Base-by-base conservation (phyloP, 306 rosid genomes). In the Macrotyloma uniflorum region DNA sequence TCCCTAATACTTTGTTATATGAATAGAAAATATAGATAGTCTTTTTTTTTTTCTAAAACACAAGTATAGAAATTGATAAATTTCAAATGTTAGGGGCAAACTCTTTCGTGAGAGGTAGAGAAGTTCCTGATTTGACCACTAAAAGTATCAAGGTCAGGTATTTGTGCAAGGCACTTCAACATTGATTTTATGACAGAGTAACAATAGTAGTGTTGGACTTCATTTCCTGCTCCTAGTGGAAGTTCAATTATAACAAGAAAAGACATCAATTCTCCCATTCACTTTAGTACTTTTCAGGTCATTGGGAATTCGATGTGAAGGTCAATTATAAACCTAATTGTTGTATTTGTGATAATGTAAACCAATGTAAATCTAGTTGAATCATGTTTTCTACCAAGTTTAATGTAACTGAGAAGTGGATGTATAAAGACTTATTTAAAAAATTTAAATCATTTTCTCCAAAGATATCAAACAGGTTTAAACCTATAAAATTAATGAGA, bases 381-480 rank as follows among this genome's bases (percentile, higher is more conserved):
- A 42, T 42, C 2, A 11, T 42, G 3, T 42, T 42, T 42, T 42
- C 47, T 42, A 0, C 47, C 2, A 11, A 10, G 47, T 10, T 10
- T 15, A 46, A 46, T 43, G 49, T 13, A 43, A 43, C n/a, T 13
- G 49, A 11, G 49, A 43, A 43, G 49, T 43, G 49, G 4, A 12
- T 40, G 1, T 8, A 43, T 15, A 18, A 24, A 71, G 12, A 33
- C 32, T 22, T 38, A 19, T 32, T 14, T 5, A 33, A 23, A 57
- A 35, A 22, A 38, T 65, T 38, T 55, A 13, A 28, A 50, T 71
- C 42, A 42, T 12, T 67, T 12, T 28, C 40, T 63, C 72, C 68
- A 66, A 45, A 73, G 19, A 45, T 83, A 77, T 62, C 53, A 30
- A 8, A 7, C 38, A 57, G 35, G 35, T 57, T 57, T 8, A 11